These are phyloP conservation scores for Dactylonectria macrodidyma DNA, from an alignment of 2,329 filamentous ascomycete species.

Conservation along the genomic window DNA sequence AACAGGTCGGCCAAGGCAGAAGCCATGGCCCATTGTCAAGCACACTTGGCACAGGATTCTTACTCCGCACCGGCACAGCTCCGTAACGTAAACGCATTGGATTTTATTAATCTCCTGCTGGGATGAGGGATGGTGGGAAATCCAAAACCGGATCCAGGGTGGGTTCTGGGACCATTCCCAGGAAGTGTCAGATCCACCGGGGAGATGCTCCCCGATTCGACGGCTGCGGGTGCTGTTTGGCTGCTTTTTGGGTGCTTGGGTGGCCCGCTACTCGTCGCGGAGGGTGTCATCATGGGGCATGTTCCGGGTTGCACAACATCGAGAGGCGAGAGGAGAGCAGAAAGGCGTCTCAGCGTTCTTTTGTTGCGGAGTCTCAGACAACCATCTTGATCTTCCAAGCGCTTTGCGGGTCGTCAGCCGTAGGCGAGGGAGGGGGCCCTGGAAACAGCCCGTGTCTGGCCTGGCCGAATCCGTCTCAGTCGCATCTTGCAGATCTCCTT, in stretches of 20 bases:
- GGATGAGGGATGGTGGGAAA: conserved; percentile 28
- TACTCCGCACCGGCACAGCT: background rate
- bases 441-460: conserved; percentile 15
- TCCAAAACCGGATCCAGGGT: conserved; percentile 35
- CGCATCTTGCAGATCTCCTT: too few species aligned
- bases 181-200: conserved; percentile 2
- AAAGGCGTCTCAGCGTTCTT: background rate
- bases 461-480: background rate
- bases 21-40: too few species aligned
- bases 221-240: background rate
- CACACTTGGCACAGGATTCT: background rate
- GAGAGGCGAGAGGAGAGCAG: too few species aligned
- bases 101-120: conserved; percentile 9
- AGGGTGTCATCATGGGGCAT: background rate
- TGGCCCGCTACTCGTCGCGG: background rate
- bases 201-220: background rate
- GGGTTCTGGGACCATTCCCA: conserved; percentile 25
- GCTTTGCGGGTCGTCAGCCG: background rate
- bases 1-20: too few species aligned
- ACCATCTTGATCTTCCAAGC: background rate
- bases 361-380: background rate
- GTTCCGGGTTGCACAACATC: too few species aligned
- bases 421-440: background rate
- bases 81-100: conserved; percentile 8
- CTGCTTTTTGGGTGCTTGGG: too few species aligned